Conservation (phyloP, 495 filamentous ascomycete genomes). For the Talaromyces proteolyticus region DNA sequence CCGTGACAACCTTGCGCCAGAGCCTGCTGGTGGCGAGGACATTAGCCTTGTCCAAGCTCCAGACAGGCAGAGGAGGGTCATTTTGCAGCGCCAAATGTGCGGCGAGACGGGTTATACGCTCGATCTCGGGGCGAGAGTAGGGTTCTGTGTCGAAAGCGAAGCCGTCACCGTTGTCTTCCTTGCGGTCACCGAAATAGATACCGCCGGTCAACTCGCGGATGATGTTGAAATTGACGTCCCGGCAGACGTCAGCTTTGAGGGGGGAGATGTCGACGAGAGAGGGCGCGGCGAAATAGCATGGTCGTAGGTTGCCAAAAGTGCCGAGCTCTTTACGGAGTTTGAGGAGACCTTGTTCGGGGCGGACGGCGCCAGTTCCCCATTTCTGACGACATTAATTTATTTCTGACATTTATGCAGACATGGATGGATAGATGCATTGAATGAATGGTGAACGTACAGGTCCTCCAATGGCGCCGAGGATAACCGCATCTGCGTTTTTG, state of each 20-base stretch:
- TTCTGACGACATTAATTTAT: constrained; percentile 38
- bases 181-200: constrained; percentile 94
- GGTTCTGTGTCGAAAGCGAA: constrained; percentile 84
- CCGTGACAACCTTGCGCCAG: constrained; percentile 83
- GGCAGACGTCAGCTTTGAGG: constrained; percentile 79
- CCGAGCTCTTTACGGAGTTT: constrained; percentile 88
- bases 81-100: constrained; percentile 75
- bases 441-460: constrained; percentile 47
- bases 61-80: constrained; percentile 76
- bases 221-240: constrained; percentile 88
- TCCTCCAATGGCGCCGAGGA: constrained; percentile 93
- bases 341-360: constrained; percentile 93
- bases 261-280: constrained; percentile 83
- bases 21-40: constrained; percentile 85
- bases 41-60: constrained; percentile 95
- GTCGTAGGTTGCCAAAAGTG: constrained; percentile 95
- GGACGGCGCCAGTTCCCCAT: constrained; percentile 89
- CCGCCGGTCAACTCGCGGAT: constrained; percentile 92
- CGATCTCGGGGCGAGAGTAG: constrained; percentile 82
- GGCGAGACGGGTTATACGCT: constrained; percentile 80
- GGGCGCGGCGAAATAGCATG: constrained; percentile 93
- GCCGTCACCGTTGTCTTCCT: constrained; percentile 71
- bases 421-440: constrained; percentile 2
- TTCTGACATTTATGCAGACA: background rate
- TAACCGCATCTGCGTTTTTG: constrained; percentile 84